Conservation (phyloP, 2,329 filamentous ascomycete species). For the Karstenula rhodostoma region DNA sequence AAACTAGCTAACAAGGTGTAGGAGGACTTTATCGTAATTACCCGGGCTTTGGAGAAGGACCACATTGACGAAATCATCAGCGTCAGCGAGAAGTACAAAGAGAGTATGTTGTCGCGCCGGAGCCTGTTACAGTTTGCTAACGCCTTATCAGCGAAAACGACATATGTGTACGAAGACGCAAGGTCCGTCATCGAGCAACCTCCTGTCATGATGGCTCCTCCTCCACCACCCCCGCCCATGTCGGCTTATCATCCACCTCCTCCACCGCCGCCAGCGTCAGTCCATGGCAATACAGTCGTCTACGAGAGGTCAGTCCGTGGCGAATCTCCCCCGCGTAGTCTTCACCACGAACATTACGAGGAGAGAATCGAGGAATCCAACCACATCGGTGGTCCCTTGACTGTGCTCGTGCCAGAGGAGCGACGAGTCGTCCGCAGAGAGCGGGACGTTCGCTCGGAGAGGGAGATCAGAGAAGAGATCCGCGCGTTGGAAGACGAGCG, state of each 20-base stretch:
- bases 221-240: constrained; percentile 28
- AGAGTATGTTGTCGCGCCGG: constrained; percentile 43
- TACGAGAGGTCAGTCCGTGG: constrained; percentile 45
- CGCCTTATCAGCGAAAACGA: constrained; percentile 41
- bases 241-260: constrained; percentile 16
- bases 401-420: constrained; percentile 56
- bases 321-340: constrained; percentile 39
- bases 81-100: constrained; percentile 77
- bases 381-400: constrained; percentile 56
- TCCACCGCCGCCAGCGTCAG: constrained; percentile 27
- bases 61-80: constrained; percentile 91
- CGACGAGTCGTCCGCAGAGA: constrained; percentile 28
- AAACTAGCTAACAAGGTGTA: constrained; percentile 52
- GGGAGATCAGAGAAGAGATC: constrained; percentile 77
- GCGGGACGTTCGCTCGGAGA: constrained; percentile 54
- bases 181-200: constrained; percentile 24
- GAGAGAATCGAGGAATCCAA: constrained; percentile 58
- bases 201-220: constrained; percentile 18
- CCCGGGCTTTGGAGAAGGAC: constrained; percentile 84
- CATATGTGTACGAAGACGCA: constrained; percentile 46
- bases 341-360: constrained; percentile 46
- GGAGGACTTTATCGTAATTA: constrained; percentile 82
- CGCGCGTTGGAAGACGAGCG: constrained; percentile 73
- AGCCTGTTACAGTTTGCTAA: constrained; percentile 4
- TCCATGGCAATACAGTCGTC: constrained; percentile 23